Evolutionary conservation across 805 yeast species (phyloP).

Genomic region (Maudiozyma barnettii): DNA sequence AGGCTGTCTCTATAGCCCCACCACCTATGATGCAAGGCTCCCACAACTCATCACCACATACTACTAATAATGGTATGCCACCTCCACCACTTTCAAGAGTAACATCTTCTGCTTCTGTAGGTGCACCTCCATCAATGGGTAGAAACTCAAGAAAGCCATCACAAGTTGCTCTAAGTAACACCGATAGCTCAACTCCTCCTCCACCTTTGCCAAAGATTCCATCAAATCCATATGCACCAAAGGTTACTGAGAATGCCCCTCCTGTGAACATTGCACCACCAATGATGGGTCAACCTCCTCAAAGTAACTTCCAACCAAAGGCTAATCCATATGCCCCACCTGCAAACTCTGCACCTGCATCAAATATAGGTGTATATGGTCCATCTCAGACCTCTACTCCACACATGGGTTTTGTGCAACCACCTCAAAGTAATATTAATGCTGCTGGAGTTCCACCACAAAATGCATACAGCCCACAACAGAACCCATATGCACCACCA

Average conservation of each 20-base stretch:
- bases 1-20: slow-evolving; percentile 32
- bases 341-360: not conserved
- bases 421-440: not conserved
- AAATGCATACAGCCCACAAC: not conserved
- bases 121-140: slow-evolving; percentile 17
- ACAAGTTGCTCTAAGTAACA: slow-evolving; percentile 10
- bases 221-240: slow-evolving; percentile 4
- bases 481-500: slow-evolving; percentile 8
- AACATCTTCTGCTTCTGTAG: slow-evolving; percentile 14
- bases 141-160: slow-evolving; percentile 3
- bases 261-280: not conserved
- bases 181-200: slow-evolving; percentile 13
- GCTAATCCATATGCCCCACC: slow-evolving; percentile 1
- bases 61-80: slow-evolving; percentile 6
- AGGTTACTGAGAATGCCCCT: not conserved
- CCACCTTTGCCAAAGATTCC: slow-evolving; percentile 1
- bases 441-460: slow-evolving; percentile 19
- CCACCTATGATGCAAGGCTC: slow-evolving; percentile 3
- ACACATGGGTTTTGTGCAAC: not conserved
- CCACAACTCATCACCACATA: not conserved
- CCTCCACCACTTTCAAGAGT: slow-evolving; percentile 23
- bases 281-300: not conserved
- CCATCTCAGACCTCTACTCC: slow-evolving; percentile 12
- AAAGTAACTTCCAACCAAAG: not conserved
- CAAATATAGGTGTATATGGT: not conserved